Conservation (phyloP, 2,329 filamentous ascomycete genomes). For the Pseudocercospora fijiensis region DNA sequence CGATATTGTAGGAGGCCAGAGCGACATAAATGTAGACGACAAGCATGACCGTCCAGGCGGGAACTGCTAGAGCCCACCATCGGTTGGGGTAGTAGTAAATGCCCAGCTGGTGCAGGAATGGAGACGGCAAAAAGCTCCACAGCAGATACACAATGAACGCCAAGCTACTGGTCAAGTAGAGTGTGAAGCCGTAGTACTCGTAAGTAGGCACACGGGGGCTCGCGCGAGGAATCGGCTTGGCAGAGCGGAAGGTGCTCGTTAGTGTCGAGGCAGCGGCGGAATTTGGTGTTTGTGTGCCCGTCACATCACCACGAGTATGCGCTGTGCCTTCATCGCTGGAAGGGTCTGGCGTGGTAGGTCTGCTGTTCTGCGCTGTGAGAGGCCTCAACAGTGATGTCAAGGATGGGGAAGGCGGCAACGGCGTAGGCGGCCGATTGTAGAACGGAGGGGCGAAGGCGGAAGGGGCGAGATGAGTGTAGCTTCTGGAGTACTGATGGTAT, state of each 20-base stretch:
- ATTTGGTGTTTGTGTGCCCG: constrained; percentile 46
- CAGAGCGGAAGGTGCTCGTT: constrained; percentile 52
- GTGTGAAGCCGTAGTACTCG: constrained; percentile 97
- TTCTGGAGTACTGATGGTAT: constrained; percentile 45
- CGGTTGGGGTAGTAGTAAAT: constrained; percentile 96
- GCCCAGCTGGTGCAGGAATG: constrained; percentile 86
- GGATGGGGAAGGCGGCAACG: constrained; percentile 86
- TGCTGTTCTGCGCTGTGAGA: constrained; percentile 66
- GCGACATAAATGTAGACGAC: constrained; percentile 93
- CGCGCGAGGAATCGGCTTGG: constrained; percentile 71
- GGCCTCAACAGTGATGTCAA: constrained; percentile 85
- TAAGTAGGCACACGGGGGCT: constrained; percentile 96
- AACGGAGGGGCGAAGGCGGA: constrained; percentile 73
- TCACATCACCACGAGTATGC: constrained; percentile 34
- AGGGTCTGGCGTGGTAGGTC: constrained; percentile 90
- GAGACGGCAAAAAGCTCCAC: constrained; percentile 89
- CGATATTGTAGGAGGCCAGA: constrained; percentile 84
- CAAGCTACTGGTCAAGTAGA: constrained; percentile 85
- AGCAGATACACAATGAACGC: constrained; percentile 71
- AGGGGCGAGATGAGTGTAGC: constrained; percentile 47
- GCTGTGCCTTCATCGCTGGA: constrained; percentile 70
- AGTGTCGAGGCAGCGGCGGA: constrained; percentile 62
- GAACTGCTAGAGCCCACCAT: constrained; percentile 95
- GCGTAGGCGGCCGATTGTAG: constrained; percentile 95
- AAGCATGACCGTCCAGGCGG: constrained; percentile 82